Conservation (phyloP, 768 basidiomycete species). For the Melanogaster broomeanus region DNA sequence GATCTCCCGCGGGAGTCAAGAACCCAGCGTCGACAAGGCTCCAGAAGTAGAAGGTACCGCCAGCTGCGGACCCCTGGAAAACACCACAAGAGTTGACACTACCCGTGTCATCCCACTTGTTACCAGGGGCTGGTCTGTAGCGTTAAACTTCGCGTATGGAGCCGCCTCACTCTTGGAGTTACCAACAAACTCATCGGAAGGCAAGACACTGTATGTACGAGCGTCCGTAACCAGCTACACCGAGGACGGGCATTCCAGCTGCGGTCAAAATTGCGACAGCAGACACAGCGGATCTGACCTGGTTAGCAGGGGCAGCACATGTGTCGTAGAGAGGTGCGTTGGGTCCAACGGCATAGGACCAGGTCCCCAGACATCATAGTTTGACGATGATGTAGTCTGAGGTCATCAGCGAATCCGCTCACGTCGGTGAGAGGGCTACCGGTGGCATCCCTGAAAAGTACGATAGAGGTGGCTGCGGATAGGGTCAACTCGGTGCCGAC, state of each 20-base stretch:
- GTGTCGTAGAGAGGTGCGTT: conserved; percentile 79
- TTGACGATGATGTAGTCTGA: conserved; percentile 65
- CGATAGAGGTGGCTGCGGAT: conserved; percentile 66
- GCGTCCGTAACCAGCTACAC: conserved; percentile 81
- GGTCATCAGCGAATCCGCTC: conserved; percentile 62
- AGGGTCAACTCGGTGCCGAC: conserved; percentile 56
- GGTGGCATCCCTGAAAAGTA: conserved; percentile 60
- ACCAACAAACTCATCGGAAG: conserved; percentile 35
- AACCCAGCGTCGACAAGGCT: conserved; percentile 58
- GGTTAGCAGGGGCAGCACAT: conserved; percentile 60
- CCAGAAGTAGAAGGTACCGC: conserved; percentile 61
- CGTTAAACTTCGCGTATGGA: conserved; percentile 52
- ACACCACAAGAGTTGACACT: conserved; percentile 58
- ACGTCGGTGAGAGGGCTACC: conserved; percentile 68
- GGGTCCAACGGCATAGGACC: conserved; percentile 59
- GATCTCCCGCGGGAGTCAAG: conserved; percentile 32
- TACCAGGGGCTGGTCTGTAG: conserved; percentile 46
- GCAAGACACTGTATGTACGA: conserved; percentile 56
- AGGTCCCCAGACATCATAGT: conserved; percentile 61
- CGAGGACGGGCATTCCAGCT: conserved; percentile 79
- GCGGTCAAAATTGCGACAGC: conserved; percentile 68
- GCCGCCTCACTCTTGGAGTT: conserved; percentile 37
- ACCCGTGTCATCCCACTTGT: conserved; percentile 52
- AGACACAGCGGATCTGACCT: conserved; percentile 69
- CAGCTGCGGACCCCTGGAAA: conserved; percentile 40